phyloP scores from a whole-genome alignment of 2,329 filamentous ascomycete species.

The Paraconiothyrium sp. region DNA sequence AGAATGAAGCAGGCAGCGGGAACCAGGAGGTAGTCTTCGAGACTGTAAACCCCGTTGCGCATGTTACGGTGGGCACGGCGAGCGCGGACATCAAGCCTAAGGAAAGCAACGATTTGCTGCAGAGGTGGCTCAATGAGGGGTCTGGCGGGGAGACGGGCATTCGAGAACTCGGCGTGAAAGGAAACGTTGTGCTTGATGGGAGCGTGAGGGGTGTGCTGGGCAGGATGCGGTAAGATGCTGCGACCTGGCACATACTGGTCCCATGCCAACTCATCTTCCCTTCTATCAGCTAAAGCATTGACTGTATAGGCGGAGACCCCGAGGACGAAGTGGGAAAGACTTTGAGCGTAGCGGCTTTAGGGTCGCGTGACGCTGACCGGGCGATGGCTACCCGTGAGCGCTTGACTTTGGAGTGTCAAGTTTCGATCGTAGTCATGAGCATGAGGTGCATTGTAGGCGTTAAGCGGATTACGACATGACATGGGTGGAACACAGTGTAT shows the following conservation, averaged over 20 bases:
- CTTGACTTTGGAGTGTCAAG: background rate
- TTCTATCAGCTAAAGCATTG: background rate
- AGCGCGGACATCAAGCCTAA: constrained; percentile 81
- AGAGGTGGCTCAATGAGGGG: constrained; percentile 74
- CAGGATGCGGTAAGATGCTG: constrained; percentile 27
- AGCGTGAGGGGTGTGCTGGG: constrained; percentile 58
- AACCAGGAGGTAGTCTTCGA: constrained; percentile 63
- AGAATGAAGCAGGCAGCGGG: constrained; percentile 29
- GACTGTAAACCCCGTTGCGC: constrained; percentile 80
- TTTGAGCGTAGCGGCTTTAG: background rate
- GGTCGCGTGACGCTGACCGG: background rate
- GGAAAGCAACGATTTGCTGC: constrained; percentile 89
- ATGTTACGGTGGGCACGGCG: constrained; percentile 89
- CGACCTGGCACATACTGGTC: background rate
- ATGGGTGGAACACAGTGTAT: background rate
- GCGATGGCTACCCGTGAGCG: background rate
- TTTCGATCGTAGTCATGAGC: too few relatives aligned
- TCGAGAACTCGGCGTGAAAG: constrained; percentile 62
- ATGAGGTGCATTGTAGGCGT: background rate
- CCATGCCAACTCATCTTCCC: background rate
- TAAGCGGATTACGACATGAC: constrained; percentile 18
- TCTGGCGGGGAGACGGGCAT: constrained; percentile 63
- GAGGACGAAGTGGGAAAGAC: background rate
- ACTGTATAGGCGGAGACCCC: background rate
- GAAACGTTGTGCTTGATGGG: constrained; percentile 65